Evolutionary conservation across 345 rosid species (phyloP).

Genomic region (Ceriops zippeliana): DNA sequence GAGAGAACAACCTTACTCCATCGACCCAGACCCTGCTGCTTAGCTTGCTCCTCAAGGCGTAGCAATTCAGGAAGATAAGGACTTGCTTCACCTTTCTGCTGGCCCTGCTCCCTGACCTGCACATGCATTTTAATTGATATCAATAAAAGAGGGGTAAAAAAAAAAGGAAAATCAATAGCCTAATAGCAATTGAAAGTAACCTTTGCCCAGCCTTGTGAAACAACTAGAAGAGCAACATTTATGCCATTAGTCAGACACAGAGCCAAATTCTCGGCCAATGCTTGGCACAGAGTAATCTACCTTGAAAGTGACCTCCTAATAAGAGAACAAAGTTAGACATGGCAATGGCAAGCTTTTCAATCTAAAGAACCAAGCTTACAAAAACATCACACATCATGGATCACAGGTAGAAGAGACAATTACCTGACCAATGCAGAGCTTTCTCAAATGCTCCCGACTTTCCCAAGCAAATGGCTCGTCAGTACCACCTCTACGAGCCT

Average conservation of each 20-base stretch:
- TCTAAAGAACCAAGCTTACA: neutral
- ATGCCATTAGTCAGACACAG: conserved; percentile 70
- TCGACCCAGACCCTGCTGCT: conserved; percentile 69
- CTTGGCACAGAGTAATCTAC: conserved; percentile 74
- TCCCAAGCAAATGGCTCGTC: conserved; percentile 99
- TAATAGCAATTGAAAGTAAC: conserved; percentile 29
- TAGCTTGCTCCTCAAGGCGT: conserved; percentile 72
- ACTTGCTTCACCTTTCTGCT: conserved; percentile 88
- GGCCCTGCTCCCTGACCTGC: conserved; percentile 83
- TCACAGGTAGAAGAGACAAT: neutral
- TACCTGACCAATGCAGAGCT: conserved; percentile 97
- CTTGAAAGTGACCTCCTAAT: conserved; percentile 83
- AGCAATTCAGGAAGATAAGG: conserved; percentile 66
- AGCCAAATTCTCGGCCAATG: conserved; percentile 85
- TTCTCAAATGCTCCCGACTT: conserved; percentile 86
- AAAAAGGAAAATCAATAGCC: neutral
- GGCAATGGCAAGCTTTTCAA: neutral
- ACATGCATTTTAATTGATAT: conserved; percentile 12
- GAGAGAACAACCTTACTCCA: conserved; percentile 75
- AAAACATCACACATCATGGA: neutral
- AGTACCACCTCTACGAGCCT: conserved; percentile 85
- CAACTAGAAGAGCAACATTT: conserved; percentile 72
- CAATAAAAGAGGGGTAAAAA: neutral
- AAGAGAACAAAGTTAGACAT: conserved; percentile 6
- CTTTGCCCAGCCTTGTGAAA: conserved; percentile 91